Conservation (phyloP, 176 grass and related monocot genomes). For the Secale cereale region DNA sequence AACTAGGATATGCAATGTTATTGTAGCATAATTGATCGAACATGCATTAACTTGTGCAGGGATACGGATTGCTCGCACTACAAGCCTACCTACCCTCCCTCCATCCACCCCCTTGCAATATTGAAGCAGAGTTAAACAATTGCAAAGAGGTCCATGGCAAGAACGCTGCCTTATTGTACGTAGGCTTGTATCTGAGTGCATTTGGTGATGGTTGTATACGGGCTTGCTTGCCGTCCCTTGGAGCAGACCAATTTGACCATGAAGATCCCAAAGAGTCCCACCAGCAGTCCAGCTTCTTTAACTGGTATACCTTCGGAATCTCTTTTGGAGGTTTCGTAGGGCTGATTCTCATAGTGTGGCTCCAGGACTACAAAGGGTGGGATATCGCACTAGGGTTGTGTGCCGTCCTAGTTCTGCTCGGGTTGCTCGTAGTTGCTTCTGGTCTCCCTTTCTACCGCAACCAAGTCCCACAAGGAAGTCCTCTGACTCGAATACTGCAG, state of each 20-base stretch:
- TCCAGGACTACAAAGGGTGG: constrained; percentile 56
- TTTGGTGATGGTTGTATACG: constrained; percentile 56
- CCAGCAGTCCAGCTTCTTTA: constrained; percentile 75
- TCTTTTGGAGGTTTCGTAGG: constrained; percentile 62
- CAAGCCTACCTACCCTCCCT: constrained; percentile 63
- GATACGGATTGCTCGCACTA: constrained; percentile 53
- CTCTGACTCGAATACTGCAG: constrained; percentile 62
- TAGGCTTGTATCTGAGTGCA: constrained; percentile 48
- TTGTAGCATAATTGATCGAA: background rate
- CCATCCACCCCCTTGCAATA: constrained; percentile 45
- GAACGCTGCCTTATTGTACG: constrained; percentile 33
- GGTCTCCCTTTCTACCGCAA: constrained; percentile 67
- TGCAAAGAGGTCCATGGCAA: constrained; percentile 46
- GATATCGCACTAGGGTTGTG: constrained; percentile 58
- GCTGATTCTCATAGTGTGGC: constrained; percentile 61
- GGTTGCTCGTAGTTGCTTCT: constrained; percentile 31
- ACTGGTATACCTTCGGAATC: constrained; percentile 76
- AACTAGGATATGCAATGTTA: background rate
- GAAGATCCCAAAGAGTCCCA: constrained; percentile 39
- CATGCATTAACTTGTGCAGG: constrained; percentile 26
- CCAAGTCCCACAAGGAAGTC: constrained; percentile 53
- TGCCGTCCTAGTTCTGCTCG: constrained; percentile 27
- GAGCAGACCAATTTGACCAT: constrained; percentile 68
- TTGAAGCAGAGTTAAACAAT: background rate
- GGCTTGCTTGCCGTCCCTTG: constrained; percentile 57